phyloP scores from a whole-genome alignment of 106 monocot genomes.

The Posidonia australis region DNA sequence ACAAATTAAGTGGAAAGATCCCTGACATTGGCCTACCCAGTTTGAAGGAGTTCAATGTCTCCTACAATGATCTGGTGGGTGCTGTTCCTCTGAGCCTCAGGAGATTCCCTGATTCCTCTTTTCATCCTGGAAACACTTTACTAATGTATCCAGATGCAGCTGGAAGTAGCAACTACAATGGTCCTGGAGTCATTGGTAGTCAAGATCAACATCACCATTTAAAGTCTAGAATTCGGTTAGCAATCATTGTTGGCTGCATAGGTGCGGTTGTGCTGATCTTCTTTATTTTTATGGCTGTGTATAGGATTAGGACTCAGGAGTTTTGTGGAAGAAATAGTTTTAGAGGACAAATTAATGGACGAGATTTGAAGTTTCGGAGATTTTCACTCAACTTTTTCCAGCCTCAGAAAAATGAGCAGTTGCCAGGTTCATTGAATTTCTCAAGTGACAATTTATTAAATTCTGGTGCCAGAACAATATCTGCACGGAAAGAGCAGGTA shows the following conservation, averaged over 20 bases:
- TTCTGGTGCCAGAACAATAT: conserved; percentile 37
- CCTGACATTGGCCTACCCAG: conserved; percentile 48
- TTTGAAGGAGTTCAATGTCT: conserved; percentile 62
- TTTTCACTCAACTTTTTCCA: conserved; percentile 31
- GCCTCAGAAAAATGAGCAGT: conserved; percentile 36
- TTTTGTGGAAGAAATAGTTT: conserved; percentile 48
- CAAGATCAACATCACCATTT: conserved; percentile 10
- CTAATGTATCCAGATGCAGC: conserved; percentile 11
- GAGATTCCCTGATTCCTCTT: conserved; percentile 13
- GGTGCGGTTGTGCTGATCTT: conserved; percentile 56
- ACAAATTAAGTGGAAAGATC: conserved; percentile 57
- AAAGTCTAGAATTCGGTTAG: conserved; percentile 39
- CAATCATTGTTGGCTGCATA: conserved; percentile 62
- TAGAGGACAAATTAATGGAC: conserved; percentile 30
- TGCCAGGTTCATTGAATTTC: conserved; percentile 49
- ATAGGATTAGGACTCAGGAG: conserved; percentile 56
- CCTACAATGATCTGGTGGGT: conserved; percentile 27
- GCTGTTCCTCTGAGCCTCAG: neutral
- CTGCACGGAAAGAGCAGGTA: conserved; percentile 40
- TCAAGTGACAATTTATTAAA: conserved; percentile 74
- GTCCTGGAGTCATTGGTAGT: conserved; percentile 8
- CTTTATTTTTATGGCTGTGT: conserved; percentile 51
- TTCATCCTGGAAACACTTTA: conserved; percentile 12
- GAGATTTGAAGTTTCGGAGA: conserved; percentile 49
- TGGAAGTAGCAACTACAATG: neutral